phyloP scores from a whole-genome alignment of 805 yeast genomes.

The Isabelozyma gotoi region DNA sequence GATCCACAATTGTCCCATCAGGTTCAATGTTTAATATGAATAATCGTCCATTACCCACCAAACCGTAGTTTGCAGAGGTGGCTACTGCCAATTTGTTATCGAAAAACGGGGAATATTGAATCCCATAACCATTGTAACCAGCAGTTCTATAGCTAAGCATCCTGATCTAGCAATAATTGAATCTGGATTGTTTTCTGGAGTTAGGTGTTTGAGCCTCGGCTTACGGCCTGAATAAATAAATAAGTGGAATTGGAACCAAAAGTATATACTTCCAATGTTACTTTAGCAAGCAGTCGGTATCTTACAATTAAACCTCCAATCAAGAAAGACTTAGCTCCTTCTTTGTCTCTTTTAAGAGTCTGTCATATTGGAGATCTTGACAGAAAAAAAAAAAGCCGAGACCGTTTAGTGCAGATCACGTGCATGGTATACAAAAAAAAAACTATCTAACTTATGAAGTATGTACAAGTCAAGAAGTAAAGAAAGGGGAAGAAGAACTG shows the following conservation, averaged over 20 bases:
- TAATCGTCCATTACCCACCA: conserved; percentile 90
- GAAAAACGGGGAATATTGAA: conserved; percentile 87
- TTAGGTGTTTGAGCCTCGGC: too few species aligned
- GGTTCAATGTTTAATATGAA: conserved; percentile 67
- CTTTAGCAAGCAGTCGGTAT: too few species aligned
- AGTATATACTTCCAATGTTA: too few species aligned
- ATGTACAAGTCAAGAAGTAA: too few species aligned
- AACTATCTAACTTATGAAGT: too few species aligned
- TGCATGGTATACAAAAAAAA: neutral
- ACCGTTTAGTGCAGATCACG: neutral
- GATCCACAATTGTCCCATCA: conserved; percentile 58
- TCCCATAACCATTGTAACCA: conserved; percentile 85
- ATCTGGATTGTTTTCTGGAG: too few species aligned
- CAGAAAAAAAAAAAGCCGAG: neutral
- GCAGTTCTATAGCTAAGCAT: conserved; percentile 75
- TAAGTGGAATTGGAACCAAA: neutral
- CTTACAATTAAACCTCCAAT: too few species aligned
- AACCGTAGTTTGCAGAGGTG: conserved; percentile 86
- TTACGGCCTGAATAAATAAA: too few species aligned
- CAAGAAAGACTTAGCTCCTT: too few species aligned
- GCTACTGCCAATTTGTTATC: conserved; percentile 91
- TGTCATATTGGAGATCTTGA: neutral
- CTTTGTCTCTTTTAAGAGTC: too few species aligned
- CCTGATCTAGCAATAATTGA: too few species aligned
- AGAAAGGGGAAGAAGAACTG: neutral